A percentile compares a stretch with the other conserved stretches of the same genome.
Conservation (phyloP, 257 asterid species). For the Solanum boliviense region DNA sequence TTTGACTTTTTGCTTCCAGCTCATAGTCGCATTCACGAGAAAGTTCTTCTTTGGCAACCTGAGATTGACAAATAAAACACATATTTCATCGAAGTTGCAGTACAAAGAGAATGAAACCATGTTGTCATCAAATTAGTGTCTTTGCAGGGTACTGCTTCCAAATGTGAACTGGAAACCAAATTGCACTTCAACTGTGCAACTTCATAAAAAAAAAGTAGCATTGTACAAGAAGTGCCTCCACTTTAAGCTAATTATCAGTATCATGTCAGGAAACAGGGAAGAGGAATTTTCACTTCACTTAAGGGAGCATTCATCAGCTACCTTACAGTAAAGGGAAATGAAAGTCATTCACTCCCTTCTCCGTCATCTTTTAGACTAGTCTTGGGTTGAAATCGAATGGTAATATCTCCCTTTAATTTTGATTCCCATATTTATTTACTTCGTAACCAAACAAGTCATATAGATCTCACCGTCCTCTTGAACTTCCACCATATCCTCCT, state of each 20-base stretch:
- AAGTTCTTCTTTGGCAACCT: constrained; percentile 98
- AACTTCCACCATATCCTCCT: not conserved
- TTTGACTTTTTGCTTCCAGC: constrained; percentile 78
- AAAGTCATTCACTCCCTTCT: not conserved
- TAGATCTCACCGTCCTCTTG: not conserved
- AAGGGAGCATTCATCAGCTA: not conserved
- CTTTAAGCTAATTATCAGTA: not conserved
- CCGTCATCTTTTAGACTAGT: not conserved
- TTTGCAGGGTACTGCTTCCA: not conserved
- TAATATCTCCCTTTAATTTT: not conserved
- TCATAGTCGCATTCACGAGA: constrained; percentile 85
- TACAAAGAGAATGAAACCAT: not conserved
- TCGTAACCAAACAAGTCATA: not conserved
- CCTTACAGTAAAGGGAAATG: not conserved
- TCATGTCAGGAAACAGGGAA: not conserved
- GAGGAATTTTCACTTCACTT: not conserved
- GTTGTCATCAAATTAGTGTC: not conserved
- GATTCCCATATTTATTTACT: not conserved
- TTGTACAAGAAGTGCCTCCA: not conserved
- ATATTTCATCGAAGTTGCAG: not conserved
- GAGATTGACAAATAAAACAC: not conserved
- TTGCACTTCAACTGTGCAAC: not conserved
- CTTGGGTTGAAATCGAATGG: not conserved
- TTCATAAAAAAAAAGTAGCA: not conserved
- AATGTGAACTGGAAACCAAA: not conserved